Percentiles rank a stretch among this genome's conserved stretches.
Conservation (phyloP, 2,329 filamentous ascomycete species). For the Orbilia quercus region DNA sequence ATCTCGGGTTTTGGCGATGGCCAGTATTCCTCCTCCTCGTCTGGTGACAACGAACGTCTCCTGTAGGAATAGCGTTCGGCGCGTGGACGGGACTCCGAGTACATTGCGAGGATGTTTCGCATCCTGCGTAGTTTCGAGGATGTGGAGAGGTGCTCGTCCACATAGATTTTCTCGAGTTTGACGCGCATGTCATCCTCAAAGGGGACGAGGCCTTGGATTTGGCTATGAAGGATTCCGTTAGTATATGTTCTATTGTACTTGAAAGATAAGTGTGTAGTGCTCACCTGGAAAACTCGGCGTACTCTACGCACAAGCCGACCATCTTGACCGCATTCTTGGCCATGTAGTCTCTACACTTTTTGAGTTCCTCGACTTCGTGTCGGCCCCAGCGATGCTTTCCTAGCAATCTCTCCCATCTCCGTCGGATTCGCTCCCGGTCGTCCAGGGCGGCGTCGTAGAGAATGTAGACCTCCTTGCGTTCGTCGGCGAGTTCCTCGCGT, state of each 20-base stretch:
- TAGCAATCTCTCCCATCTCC: conserved; percentile 47
- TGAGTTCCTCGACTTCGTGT: conserved; percentile 53
- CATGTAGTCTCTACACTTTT: conserved; percentile 54
- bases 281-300: conserved; percentile 53
- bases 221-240: conserved; percentile 17
- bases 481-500: conserved; percentile 52
- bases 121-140: conserved; percentile 47
- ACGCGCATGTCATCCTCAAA: conserved; percentile 49
- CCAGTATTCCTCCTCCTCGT: conserved; percentile 50
- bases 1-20: conserved; percentile 33
- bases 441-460: conserved; percentile 52
- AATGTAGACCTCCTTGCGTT: conserved; percentile 52
- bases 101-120: conserved; percentile 43
- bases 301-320: conserved; percentile 53
- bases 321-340: conserved; percentile 53
- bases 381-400: conserved; percentile 51
- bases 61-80: conserved; percentile 52
- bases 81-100: conserved; percentile 30
- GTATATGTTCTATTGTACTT: too few relatives aligned
- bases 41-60: conserved; percentile 40
- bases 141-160: conserved; percentile 52
- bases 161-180: conserved; percentile 53
- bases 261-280: too few relatives aligned
- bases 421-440: conserved; percentile 48
- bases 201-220: conserved; percentile 49